Evolutionary conservation across 345 rosid species (phyloP), one percentile per base, ranked within the genome.

Genomic region (Erucastrum elatum): DNA sequence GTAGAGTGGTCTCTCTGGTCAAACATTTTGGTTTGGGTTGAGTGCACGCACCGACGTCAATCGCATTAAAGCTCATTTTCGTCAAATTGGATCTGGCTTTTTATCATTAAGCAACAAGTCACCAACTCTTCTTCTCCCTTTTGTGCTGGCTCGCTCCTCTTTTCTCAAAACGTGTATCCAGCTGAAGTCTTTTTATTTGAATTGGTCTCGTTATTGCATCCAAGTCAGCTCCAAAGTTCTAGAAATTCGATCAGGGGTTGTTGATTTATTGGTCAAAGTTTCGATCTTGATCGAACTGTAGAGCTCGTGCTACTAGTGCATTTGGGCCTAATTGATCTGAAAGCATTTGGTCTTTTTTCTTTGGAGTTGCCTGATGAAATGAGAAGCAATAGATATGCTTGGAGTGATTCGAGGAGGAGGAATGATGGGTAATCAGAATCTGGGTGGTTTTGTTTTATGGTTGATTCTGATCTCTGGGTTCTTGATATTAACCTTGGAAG

Each of bases 391-490:
- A 70, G 34, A 75, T 58, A 62, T 75, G 78, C 2, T 79, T 73
- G 59, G 58, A 79, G 41, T 75, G 78, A 1, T 79, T 73, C 49
- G 58, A 79, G 41, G 41, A 41, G n/a, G 55, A 70, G 82, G 69
- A 74, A 70, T 69, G 78, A 85, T 85, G 87, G 68, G 66, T 80
- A n/a, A 80, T 69, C 68, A 39, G 58, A 41, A 53, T 71, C 59
- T 72, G 33, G 66, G 49, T 60, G 64, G 69, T 64, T 68, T 82
- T 41, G 41, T 68, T 81, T 53, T 82, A n/a, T 83, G 75, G 81
- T 60, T 77, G 41, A 31, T 78, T 83, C 70, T 83, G 78, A 51
- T 83, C 63, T 85, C 80, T 83, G 82, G 84, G 71, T 60, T 83
- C 76, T 80, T 83, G 55, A 80, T 67, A 10, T 6, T 75, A 35